A percentile compares a stretch with the other conserved stretches of the same genome.
phyloP scores from a whole-genome alignment of 208 protist genomes.

The Trypanosoma scelopori region DNA sequence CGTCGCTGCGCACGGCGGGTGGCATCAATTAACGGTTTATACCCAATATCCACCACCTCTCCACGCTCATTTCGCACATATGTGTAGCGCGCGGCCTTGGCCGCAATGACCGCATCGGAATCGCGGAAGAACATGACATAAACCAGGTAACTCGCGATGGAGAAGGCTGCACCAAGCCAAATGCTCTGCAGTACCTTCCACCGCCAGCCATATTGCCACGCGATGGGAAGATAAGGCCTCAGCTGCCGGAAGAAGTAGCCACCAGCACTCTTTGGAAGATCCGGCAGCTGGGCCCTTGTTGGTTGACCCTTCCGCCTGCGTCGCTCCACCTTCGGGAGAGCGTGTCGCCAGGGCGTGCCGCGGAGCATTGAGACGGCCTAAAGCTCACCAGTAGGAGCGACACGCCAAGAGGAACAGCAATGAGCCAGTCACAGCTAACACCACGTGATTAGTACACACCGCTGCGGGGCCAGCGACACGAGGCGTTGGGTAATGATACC shows the following conservation, averaged over 20 bases:
- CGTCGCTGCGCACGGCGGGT: slow-evolving; percentile 52
- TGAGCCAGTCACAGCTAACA: background rate
- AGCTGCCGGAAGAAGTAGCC: slow-evolving; percentile 82
- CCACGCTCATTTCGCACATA: slow-evolving; percentile 83
- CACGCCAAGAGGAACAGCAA: background rate
- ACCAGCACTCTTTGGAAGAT: slow-evolving; percentile 81
- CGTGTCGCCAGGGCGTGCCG: slow-evolving; percentile 3
- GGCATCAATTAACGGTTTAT: slow-evolving; percentile 81
- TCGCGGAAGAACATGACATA: slow-evolving; percentile 86
- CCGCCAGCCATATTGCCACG: slow-evolving; percentile 87
- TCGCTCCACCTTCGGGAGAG: slow-evolving; percentile 65
- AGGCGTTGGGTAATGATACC: no score
- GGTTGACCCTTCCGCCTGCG: slow-evolving; percentile 42
- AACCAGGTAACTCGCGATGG: slow-evolving; percentile 51
- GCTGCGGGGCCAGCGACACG: no score
- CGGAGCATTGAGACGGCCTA: slow-evolving; percentile 23
- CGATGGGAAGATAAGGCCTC: slow-evolving; percentile 63
- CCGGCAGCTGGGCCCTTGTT: slow-evolving; percentile 46
- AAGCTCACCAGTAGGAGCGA: background rate
- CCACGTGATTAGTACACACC: no score
- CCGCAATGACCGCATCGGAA: slow-evolving; percentile 63
- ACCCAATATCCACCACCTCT: slow-evolving; percentile 83
- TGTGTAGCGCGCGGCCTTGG: slow-evolving; percentile 74
- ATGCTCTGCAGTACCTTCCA: slow-evolving; percentile 64
- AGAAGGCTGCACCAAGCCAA: slow-evolving; percentile 59